A percentile compares a stretch with the other conserved stretches of the same genome.
phyloP scores from a whole-genome alignment of 2,329 filamentous ascomycete genomes.

The Alternaria postmessia region DNA sequence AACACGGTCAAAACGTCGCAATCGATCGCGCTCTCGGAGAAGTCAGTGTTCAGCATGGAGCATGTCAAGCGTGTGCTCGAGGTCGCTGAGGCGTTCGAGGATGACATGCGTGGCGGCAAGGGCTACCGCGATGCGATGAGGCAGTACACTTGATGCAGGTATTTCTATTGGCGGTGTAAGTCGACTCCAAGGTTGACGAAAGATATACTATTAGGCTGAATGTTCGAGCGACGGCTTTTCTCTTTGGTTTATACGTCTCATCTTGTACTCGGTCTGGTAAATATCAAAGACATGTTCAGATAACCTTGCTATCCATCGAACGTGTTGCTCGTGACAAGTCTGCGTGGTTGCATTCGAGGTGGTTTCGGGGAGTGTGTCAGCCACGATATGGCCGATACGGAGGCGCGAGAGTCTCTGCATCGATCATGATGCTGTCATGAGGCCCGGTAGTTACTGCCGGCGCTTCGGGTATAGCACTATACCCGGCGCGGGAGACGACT shows the following conservation, averaged over 20 bases:
- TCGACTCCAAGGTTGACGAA: no score
- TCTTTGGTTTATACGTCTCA: not conserved
- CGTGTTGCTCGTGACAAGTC: no score
- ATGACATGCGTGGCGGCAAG: constrained; percentile 80
- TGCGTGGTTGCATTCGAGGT: no score
- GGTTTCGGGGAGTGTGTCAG: no score
- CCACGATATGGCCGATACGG: not conserved
- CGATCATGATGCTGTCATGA: not conserved
- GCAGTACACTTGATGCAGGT: constrained; percentile 68
- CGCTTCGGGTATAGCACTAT: not conserved
- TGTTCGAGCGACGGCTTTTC: not conserved
- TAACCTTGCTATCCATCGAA: no score
- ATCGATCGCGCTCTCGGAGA: constrained; percentile 79
- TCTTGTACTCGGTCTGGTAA: not conserved
- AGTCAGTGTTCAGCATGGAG: constrained; percentile 74
- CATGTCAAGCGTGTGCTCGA: constrained; percentile 86
- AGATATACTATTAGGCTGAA: no score
- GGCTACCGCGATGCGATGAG: constrained; percentile 87
- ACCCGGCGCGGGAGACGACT: not conserved
- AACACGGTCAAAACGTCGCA: constrained; percentile 86
- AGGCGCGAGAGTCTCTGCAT: no score
- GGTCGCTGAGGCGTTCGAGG: constrained; percentile 82
- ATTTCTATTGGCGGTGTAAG: no score
- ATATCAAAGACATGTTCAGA: no score
- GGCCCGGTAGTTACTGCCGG: not conserved